Conservation (phyloP, 2,329 filamentous ascomycete species). For the Scedosporium boydii region DNA sequence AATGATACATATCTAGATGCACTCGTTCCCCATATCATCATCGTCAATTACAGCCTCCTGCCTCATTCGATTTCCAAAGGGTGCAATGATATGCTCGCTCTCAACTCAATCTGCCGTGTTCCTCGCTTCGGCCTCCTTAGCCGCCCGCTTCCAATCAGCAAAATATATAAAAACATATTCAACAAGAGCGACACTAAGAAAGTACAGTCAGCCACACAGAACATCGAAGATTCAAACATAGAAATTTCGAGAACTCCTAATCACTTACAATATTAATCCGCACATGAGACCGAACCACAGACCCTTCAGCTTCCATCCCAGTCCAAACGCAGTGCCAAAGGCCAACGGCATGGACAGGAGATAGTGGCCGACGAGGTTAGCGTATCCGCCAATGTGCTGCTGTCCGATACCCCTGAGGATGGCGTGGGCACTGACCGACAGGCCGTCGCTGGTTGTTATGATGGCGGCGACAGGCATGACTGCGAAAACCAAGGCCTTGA, state of each 20-base stretch:
- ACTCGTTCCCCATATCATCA: no score
- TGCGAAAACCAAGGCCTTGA: constrained; percentile 56
- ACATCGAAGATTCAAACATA: neutral
- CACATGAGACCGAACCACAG: constrained; percentile 74
- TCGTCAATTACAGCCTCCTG: neutral
- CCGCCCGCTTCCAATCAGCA: constrained; percentile 46
- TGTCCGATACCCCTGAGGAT: constrained; percentile 78
- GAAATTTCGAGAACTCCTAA: neutral
- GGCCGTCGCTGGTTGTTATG: constrained; percentile 82
- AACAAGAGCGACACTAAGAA: constrained; percentile 35
- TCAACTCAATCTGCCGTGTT: constrained; percentile 34
- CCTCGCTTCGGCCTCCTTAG: constrained; percentile 40
- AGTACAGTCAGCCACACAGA: constrained; percentile 2
- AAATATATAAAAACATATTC: constrained; percentile 43
- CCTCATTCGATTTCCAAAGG: neutral
- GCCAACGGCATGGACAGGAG: constrained; percentile 75
- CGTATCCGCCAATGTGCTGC: constrained; percentile 82
- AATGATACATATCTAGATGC: no score
- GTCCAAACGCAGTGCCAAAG: constrained; percentile 66
- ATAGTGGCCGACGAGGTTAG: constrained; percentile 83
- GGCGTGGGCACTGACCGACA: constrained; percentile 73
- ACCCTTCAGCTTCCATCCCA: constrained; percentile 68
- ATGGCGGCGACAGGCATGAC: constrained; percentile 74
- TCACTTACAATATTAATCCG: constrained; percentile 54
- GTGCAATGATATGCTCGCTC: no score